Percentiles rank a stretch among this genome's conserved stretches.
These are phyloP conservation scores for Anacardium occidentale DNA, from an alignment of 345 rosid genomes.

Conservation along the genomic window DNA sequence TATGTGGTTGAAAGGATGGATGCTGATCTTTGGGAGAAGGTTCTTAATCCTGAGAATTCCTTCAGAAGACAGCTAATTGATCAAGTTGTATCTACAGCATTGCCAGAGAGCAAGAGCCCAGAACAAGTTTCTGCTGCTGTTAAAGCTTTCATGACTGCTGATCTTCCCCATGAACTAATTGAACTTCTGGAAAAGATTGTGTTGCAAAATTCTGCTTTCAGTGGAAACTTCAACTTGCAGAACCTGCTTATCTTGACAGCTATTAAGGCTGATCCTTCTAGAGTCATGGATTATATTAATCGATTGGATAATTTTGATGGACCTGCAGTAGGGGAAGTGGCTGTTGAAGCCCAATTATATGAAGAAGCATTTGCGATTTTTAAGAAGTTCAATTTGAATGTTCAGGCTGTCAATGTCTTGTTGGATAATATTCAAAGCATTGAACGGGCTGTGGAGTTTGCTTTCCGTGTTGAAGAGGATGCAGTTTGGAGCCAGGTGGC, in stretches of 20 bases:
- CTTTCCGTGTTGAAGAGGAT: slow-evolving; percentile 96
- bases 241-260: slow-evolving; percentile 96
- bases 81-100: slow-evolving; percentile 96
- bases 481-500: slow-evolving; percentile 98
- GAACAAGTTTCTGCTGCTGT: slow-evolving; percentile 87
- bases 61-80: slow-evolving; percentile 91
- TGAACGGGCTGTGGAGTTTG: slow-evolving; percentile 91
- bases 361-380: slow-evolving; percentile 87
- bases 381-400: slow-evolving; percentile 83
- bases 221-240: slow-evolving; percentile 94
- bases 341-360: slow-evolving; percentile 82
- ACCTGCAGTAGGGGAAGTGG: slow-evolving; percentile 96
- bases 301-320: slow-evolving; percentile 98
- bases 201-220: slow-evolving; percentile 96
- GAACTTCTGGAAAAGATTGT: slow-evolving; percentile 95
- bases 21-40: slow-evolving; percentile 97
- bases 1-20: slow-evolving; percentile 99
- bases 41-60: slow-evolving; percentile 79
- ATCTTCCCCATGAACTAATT: slow-evolving; percentile 75
- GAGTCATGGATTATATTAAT: slow-evolving; percentile 96
- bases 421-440: slow-evolving; percentile 68
- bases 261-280: slow-evolving; percentile 90
- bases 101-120: slow-evolving; percentile 90
- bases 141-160: slow-evolving; percentile 83
- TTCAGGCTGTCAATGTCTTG: slow-evolving; percentile 68